phyloP scores from a whole-genome alignment of 352 stramenopile genomes.

The Globisporangium paroecandrum region DNA sequence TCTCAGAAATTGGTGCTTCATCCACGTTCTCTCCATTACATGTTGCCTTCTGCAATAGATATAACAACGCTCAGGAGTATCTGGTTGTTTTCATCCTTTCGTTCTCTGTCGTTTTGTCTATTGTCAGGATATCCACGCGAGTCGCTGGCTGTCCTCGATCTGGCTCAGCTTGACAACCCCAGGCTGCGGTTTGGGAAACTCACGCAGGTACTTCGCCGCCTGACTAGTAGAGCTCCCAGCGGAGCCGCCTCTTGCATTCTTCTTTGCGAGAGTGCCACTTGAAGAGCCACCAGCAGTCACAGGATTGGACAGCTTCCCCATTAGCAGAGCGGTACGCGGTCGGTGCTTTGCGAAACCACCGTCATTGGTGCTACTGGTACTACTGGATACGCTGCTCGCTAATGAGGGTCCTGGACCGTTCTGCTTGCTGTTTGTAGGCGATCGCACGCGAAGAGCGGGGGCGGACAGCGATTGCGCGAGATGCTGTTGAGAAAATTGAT shows the following conservation, averaged over 20 bases:
- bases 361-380: background rate
- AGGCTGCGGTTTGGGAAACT: slow-evolving; percentile 53
- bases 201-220: slow-evolving; percentile 40
- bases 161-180: slow-evolving; percentile 37
- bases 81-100: background rate
- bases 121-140: slow-evolving; percentile 37
- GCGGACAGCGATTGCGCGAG: slow-evolving; percentile 34
- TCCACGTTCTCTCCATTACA: background rate
- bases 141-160: slow-evolving; percentile 32
- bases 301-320: background rate
- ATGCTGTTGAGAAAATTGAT: slow-evolving; percentile 20
- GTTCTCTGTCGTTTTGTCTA: background rate
- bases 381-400: background rate
- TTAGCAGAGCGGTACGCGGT: slow-evolving; percentile 4
- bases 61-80: too few relatives aligned
- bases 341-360: slow-evolving; percentile 1
- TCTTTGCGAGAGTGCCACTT: background rate
- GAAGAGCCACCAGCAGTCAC: background rate
- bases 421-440: slow-evolving; percentile 13
- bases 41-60: too few relatives aligned
- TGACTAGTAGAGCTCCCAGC: background rate
- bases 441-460: slow-evolving; percentile 38
- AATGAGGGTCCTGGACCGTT: background rate
- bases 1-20: background rate
- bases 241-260: background rate